Base-by-base conservation (phyloP, 495 filamentous ascomycete genomes). In the Rhypophila decipiens region DNA sequence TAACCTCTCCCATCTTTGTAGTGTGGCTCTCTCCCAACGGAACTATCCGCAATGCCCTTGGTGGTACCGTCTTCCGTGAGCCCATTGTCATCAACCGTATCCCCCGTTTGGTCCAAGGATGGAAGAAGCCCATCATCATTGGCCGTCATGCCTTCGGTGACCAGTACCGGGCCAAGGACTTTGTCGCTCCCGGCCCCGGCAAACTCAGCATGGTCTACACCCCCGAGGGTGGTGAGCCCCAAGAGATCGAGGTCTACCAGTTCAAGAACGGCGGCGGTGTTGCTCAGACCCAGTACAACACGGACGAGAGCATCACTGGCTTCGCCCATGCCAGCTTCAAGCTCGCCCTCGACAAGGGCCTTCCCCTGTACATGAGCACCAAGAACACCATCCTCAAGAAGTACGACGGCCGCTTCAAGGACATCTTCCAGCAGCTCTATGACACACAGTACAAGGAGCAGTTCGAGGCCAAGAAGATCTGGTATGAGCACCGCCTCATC, bases 311-410 rank as follows among this genome's bases (percentile, higher is more conserved):
- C 54, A 98, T 98, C 64, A 66, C 71, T 20, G 93, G 93, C 39
- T 98, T 98, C 61, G 93, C 93, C 45, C 93, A 96, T 59, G 86
- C 93, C 42, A 86, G 80, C 55, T 97, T 98, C 83, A 94, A 96
- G 79, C 77, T 95, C 51, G 93, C 93, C 17, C 69, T 98, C 24
- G 74, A 79, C 65, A 94, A 95, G 79, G 72, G 71, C 48, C 70
- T 96, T 36, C 93, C 93, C 15, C 72, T 98, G 57, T 98, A 97
- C 72, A 89, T 97, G 90, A 93, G 86, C 79, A 98, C 93, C 66
- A 98, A 98, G 83, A 96, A 97, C 74, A 98, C 93, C 50, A 98
- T 98, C 60, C 71, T 98, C 55, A 98, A 98, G 84, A 88, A 87
- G 66, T 98, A 98, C 71, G 93, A 98, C 62, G 93, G 93, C 24